phyloP scores from a whole-genome alignment of 495 filamentous ascomycete species.

The Podospora pseudoanserina region DNA sequence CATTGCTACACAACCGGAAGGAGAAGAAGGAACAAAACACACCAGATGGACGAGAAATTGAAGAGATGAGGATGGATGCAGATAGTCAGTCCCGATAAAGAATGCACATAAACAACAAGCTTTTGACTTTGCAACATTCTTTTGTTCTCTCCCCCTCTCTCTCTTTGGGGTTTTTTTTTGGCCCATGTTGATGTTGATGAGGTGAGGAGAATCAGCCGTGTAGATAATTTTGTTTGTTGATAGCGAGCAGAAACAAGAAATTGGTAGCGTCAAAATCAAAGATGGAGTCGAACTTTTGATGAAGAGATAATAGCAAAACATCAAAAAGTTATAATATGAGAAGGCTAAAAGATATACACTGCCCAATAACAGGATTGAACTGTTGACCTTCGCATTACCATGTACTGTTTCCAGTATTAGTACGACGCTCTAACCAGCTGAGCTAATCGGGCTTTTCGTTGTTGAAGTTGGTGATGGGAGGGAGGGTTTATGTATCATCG shows the following conservation, averaged over 20 bases:
- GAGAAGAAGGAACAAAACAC: not conserved
- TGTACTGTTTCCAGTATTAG: constrained; percentile 7
- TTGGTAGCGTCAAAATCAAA: no score
- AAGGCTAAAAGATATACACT: constrained; percentile 3
- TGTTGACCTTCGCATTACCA: constrained; percentile 21
- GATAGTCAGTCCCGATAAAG: constrained; percentile 1
- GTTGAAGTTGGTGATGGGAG: not conserved
- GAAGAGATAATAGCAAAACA: not conserved
- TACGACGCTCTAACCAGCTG: constrained; percentile 19
- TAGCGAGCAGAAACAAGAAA: no score
- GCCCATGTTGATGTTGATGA: no score
- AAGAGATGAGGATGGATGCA: constrained; percentile 4
- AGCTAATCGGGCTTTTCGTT: constrained; percentile 19
- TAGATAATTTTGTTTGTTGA: no score
- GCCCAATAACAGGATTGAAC: constrained; percentile 28
- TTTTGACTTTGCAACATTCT: constrained; percentile 2
- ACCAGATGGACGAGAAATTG: not conserved
- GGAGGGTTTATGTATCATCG: not conserved
- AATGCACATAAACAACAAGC: not conserved
- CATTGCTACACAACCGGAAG: not conserved
- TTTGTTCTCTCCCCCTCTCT: not conserved
- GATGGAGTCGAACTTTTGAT: no score
- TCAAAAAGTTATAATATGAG: not conserved
- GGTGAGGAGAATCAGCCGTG: no score
- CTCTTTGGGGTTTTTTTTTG: no score